Evolutionary conservation across 768 basidiomycete genomes (phyloP), one percentile per base, ranked within the genome.

Genomic region (Xerocomus spinulosus): DNA sequence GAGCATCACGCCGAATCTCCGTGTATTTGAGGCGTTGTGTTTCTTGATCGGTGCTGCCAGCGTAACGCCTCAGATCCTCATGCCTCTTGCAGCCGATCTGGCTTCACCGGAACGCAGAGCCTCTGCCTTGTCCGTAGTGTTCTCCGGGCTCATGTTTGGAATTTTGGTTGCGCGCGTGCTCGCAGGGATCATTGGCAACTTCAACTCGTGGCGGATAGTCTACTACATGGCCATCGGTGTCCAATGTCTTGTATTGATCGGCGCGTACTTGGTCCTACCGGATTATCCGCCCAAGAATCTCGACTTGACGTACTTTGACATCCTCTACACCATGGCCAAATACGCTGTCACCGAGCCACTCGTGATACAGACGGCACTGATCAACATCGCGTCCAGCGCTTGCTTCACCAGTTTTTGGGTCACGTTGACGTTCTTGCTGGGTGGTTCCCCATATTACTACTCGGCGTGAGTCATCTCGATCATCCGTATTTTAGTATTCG

Each of bases 211-310:
- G 83, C 72, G 82, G 18, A 79, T 85, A 28, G 82, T 88, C 25
- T 92, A 89, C 60, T 91, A 82, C 67, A 71, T 89, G 64, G 78
- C 87, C 3, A 79, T 90, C 38, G 87, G 82, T 5, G 68, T 87
- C 14, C 91, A 92, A 60, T 68, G 52, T 47, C 45, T 76, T 21
- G 79, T 89, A 12, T 67, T 85, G 8, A 30, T 75, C 5, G 73
- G 84, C 20, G 68, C 81, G 34, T 92, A 85, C 59, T 63, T 79
- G 18, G 54, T 82, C 45, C 68, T 92, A n/a, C 90, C 90, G 1
- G 90, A 94, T 65, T 92, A 87, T 58, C 91, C 89, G 1, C 78
- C 84, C 12, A 91, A 87, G 62, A 85, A 86, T 59, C 64, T 59
- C 18, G 68, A 78, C 38, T 45, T 89, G 52, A 78, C 80, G 3